Evolutionary conservation across 805 yeast species (phyloP), one percentile per base, ranked within the genome.

Genomic region (Wickerhamomyces silvicola): DNA sequence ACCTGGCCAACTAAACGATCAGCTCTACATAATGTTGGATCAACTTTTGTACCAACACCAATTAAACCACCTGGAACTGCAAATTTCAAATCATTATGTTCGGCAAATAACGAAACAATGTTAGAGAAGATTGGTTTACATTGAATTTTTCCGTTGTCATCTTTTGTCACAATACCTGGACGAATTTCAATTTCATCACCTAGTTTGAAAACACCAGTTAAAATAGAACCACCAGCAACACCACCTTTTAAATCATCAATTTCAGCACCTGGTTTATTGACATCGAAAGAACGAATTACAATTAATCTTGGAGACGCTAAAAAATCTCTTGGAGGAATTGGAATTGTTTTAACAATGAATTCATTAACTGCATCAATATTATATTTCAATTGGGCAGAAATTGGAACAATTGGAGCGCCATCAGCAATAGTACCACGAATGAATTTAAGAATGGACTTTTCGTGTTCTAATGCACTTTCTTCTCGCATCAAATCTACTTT

Each of bases 51-150:
- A 68, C 99, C 99, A 37, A 92, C 97, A 77, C 99, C 99, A 53
- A 92, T 94, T 59, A 92, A 75, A 43, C 99, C 99, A 79, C 99
- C 99, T 28, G 99, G 99, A 52, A 92, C 98, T 37, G 99, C 99
- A 54, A 90, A 92, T 62, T 92, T 92, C 63, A 92, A 76, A 60
- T 88, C 96, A 55, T 92, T 94, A 65, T 92, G 88, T 66, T 92
- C 99, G 38, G 99, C 97, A 59, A 88, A 90, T 48, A 92, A 70
- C 10, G 97, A 83, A 32, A 86, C 92, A 56, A 92, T 86, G 54
- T 86, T 81, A 35, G 97, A 87, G 68, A 82, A 85, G 55, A 92
- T 90, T 28, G 97, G 97, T 60, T 81, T 83, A 72, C 97, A 88
- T 68, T 82, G 95, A 51, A 90, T 84, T 61, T 82, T 84, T 41